phyloP scores from a whole-genome alignment of 1,284 basidiomycete species.

The Pyrrhoderma noxium region DNA sequence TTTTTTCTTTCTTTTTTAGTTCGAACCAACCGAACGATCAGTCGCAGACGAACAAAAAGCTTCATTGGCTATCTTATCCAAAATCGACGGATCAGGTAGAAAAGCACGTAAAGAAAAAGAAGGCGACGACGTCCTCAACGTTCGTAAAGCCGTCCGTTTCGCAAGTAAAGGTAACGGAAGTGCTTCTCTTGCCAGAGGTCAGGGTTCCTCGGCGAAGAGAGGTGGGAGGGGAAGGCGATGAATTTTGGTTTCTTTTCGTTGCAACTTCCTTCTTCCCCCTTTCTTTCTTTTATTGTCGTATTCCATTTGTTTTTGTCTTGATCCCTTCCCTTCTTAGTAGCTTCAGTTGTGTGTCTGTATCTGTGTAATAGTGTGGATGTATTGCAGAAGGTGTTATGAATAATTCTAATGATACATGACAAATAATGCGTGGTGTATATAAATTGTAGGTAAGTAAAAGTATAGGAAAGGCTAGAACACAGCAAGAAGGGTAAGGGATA shows the following conservation, averaged over 20 bases:
- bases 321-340: no score
- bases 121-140: conserved; percentile 59
- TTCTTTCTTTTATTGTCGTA: no score
- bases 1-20: conserved; percentile 45
- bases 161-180: conserved; percentile 65
- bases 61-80: conserved; percentile 70
- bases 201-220: conserved; percentile 8
- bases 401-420: no score
- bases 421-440: no score
- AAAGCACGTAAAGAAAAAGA: conserved; percentile 43
- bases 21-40: conserved; percentile 71
- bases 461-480: no score
- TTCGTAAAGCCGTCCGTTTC: conserved; percentile 80
- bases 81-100: conserved; percentile 67
- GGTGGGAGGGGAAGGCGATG: conserved; percentile 3
- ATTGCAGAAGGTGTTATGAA: neutral
- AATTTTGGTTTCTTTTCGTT: neutral
- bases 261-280: no score
- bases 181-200: conserved; percentile 42
- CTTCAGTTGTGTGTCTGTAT: no score
- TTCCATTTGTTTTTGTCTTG: no score
- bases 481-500: no score
- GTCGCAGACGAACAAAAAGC: conserved; percentile 61
- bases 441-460: no score
- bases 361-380: neutral